Conservation (phyloP, 1,284 basidiomycete species). For the Inonotus hispidus region DNA sequence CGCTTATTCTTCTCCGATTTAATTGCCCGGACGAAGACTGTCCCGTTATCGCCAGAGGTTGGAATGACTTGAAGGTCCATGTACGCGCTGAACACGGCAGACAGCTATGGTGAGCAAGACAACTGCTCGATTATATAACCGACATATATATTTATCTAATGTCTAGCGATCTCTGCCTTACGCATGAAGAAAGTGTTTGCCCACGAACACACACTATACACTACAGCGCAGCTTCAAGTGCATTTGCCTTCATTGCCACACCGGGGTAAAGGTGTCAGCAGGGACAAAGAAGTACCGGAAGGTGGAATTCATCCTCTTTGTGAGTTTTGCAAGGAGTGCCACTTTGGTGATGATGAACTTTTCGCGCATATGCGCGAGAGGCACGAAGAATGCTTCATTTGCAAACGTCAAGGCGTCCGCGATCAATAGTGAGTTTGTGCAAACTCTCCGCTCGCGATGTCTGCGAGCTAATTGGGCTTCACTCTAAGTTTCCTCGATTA, state of each 20-base stretch:
- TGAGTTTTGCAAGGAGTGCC: constrained; percentile 87
- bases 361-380: constrained; percentile 89
- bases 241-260: constrained; percentile 77
- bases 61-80: constrained; percentile 86
- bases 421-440: constrained; percentile 75
- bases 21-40: constrained; percentile 83
- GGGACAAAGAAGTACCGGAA: constrained; percentile 50
- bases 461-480: constrained; percentile 10
- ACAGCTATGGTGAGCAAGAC: constrained; percentile 62
- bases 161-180: constrained; percentile 80
- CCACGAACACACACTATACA: constrained; percentile 90
- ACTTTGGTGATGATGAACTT: constrained; percentile 90
- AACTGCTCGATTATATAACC: not conserved
- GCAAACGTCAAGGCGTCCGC: constrained; percentile 72
- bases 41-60: constrained; percentile 79
- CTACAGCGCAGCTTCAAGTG: constrained; percentile 57
- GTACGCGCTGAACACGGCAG: constrained; percentile 71
- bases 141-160: not conserved
- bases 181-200: constrained; percentile 91
- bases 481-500: constrained; percentile 72
- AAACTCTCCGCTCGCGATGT: not conserved
- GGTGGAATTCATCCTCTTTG: constrained; percentile 80
- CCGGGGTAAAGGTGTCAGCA: constrained; percentile 38
- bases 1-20: constrained; percentile 84
- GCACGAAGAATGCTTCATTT: constrained; percentile 97